Evolutionary conservation across 768 basidiomycete species (phyloP), one percentile per base, ranked within the genome.

Genomic region (Suillus weaverae): DNA sequence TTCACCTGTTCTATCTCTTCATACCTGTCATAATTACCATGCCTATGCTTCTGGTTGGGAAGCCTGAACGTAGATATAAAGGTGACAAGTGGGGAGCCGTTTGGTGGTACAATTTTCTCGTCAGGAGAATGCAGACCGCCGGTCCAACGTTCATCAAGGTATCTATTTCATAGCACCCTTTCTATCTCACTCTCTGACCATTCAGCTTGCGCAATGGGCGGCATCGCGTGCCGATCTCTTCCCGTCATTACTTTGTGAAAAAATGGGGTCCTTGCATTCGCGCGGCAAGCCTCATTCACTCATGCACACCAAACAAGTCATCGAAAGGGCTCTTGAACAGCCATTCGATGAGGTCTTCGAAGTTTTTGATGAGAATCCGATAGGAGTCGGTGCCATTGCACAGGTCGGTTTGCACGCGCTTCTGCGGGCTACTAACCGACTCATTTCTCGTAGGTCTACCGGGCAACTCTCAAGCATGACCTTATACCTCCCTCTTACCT

Each of bases 61-160:
- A 76, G 39, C 84, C 83, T 22, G 82, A 86, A 62, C 79, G 79
- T 51, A 77, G 78, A 56, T 80, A 86, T 53, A 84, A 83, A 14
- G 90, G 91, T 18, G 94, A 96, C 67, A 84, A 87, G 70, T 95
- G 94, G 94, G 95, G 95, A 43, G 95, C 94, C 1, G 84, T 95
- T 4, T 97, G 95, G 97, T 99, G 97, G 97, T 99, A 98, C 73
- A 85, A 83, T n/a, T 84, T 94, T 60, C 80, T 99, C 18, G 94
- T 95, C 8, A 79, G 77, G 51, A 90, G 89, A 75, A 99, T 99
- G 97, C 89, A 96, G 77, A 81, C 88, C 6, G 97, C 97, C 10
- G 97, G 97, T 1, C 97, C 97, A 18, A 97, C 96, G 0, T 99
- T 99, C 76, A 93, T 93, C 76, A 99, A 99, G 87, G 94, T 92